Base-by-base conservation (phyloP, 169 alveolate species). In the Plasmodium sp. region DNA sequence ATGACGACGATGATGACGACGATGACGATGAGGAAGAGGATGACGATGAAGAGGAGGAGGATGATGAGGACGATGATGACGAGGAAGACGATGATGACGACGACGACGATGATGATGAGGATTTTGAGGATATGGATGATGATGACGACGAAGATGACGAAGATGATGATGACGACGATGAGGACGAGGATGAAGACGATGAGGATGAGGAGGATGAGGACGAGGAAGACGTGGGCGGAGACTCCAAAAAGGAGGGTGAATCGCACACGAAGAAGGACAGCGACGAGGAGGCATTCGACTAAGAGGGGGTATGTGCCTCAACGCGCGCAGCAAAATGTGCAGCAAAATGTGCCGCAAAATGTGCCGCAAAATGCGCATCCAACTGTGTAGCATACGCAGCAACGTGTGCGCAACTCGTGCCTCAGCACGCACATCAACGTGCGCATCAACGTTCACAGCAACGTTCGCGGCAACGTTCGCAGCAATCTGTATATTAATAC, bases 21-120 rank as follows among this genome's bases (percentile, higher is more conserved):
- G 94, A 90, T 5, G 94, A 90, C 0, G 94, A 90, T 3, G 94
- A 90, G 14, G 90, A 90, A 0, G 94, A 90, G 2, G 94, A 90
- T 0, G 88, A 77, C 0, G 94, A 90, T 5, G 88, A 77, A 1
- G 94, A 90, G n/a, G 94, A 90, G 0, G 94, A 90, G 7, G 90
- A 81, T 2, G 94, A 77, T 4, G 88, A 77, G 0, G 94, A 90
- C 3, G 94, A 90, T 0, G 94, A 80, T 22, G 94, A 67, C 0
- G 94, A 86, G 14, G 86, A 86, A n/a, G 93, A 85, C 6, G 80
- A 74, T 2, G 86, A 86, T 22, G 88, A 90, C 6, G 94, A 79
- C 14, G 88, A 62, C 9, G 94, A 90, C 72, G 94, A 90, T 3
- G 90, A 90, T 58, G 81, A 79, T 79, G 94, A 90, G 34, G 93